Evolutionary conservation across 2,329 filamentous ascomycete genomes (phyloP).

Genomic region (Alternaria gansuensis): DNA sequence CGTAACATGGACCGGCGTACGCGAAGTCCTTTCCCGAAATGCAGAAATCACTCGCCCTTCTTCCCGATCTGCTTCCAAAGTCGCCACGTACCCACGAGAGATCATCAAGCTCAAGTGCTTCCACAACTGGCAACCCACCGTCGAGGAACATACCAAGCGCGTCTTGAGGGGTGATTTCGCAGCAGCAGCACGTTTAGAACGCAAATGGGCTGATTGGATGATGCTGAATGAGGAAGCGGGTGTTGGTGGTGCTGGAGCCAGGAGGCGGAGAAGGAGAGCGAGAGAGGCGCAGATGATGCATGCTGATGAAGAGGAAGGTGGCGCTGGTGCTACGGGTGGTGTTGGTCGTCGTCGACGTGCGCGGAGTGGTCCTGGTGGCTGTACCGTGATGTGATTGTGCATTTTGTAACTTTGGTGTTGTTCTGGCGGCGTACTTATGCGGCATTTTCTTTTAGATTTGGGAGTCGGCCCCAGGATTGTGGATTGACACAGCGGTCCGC

Average conservation of each 20-base stretch:
- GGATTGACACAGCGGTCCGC: background rate
- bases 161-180: slow-evolving; percentile 79
- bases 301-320: slow-evolving; percentile 79
- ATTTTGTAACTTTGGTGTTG: background rate
- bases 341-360: slow-evolving; percentile 57
- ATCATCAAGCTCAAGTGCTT: slow-evolving; percentile 91
- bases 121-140: slow-evolving; percentile 93
- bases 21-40: slow-evolving; percentile 86
- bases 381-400: slow-evolving; percentile 57
- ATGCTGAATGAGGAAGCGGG: slow-evolving; percentile 87
- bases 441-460: background rate
- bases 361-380: slow-evolving; percentile 58
- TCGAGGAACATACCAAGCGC: slow-evolving; percentile 90
- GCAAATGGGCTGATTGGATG: slow-evolving; percentile 95
- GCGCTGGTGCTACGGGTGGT: slow-evolving; percentile 47
- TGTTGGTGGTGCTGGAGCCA: slow-evolving; percentile 67
- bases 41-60: slow-evolving; percentile 70
- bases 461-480: background rate
- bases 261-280: slow-evolving; percentile 77
- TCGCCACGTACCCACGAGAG: slow-evolving; percentile 73
- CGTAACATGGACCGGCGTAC: slow-evolving; percentile 90
- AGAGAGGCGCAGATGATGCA: slow-evolving; percentile 83
- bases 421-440: background rate
- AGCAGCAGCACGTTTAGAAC: slow-evolving; percentile 79
- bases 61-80: slow-evolving; percentile 38